phyloP scores from a whole-genome alignment of 2,329 filamentous ascomycete genomes.

The Neofusicoccum cordaticola region DNA sequence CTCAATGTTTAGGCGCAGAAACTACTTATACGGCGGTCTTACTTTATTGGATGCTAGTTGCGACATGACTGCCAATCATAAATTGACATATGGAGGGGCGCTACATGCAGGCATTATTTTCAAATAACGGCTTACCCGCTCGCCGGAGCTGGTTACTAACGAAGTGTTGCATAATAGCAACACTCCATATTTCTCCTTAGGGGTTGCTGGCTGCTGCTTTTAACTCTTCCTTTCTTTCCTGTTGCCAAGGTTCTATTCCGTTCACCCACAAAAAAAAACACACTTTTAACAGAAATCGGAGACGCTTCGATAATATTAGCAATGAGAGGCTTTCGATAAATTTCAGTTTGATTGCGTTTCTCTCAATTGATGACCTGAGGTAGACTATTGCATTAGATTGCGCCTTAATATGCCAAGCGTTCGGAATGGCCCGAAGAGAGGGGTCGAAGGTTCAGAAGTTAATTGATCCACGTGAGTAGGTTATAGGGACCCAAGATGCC shows the following conservation, averaged over 20 bases:
- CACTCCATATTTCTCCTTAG: not conserved
- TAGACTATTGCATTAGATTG: too few relatives aligned
- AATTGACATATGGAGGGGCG: not conserved
- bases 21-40: not conserved
- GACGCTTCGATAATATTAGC: too few relatives aligned
- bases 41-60: not conserved
- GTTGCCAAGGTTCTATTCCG: not conserved
- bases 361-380: too few relatives aligned
- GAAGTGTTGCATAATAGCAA: not conserved
- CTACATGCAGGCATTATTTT: not conserved
- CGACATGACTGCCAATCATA: not conserved
- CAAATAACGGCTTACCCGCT: not conserved
- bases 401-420: too few relatives aligned
- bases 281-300: not conserved
- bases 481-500: too few relatives aligned
- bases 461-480: too few relatives aligned
- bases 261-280: not conserved
- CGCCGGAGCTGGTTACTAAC: not conserved
- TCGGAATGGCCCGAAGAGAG: too few relatives aligned
- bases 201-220: not conserved
- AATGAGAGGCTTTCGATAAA: too few relatives aligned
- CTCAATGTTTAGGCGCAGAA: not conserved
- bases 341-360: too few relatives aligned
- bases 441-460: too few relatives aligned
- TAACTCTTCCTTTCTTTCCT: not conserved